Percentiles rank a stretch among this genome's conserved stretches.
These are phyloP conservation scores for Epichloe glyceriae DNA, from an alignment of 2,329 filamentous ascomycete genomes.

Conservation along the genomic window DNA sequence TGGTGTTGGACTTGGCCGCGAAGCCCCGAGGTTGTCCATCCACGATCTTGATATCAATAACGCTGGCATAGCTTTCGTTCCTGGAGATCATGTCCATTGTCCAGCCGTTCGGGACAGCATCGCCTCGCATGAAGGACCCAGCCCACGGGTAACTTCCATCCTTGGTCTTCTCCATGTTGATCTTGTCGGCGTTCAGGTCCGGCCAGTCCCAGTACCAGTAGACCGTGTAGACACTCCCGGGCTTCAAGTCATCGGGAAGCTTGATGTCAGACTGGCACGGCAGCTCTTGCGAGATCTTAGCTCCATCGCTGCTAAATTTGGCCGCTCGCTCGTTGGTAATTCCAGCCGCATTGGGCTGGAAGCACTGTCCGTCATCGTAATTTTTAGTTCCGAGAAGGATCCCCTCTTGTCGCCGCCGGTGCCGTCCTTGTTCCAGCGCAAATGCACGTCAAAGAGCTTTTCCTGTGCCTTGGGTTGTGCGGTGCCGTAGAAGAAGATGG, in stretches of 20 bases:
- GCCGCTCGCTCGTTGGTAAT: conserved; percentile 48
- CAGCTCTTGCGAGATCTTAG: conserved; percentile 44
- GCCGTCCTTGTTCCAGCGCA: conserved; percentile 66
- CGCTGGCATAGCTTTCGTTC: conserved; percentile 30
- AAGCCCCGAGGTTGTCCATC: conserved; percentile 12
- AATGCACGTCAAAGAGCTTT: conserved; percentile 51
- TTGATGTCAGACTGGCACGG: conserved; percentile 73
- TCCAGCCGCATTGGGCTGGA: conserved; percentile 53
- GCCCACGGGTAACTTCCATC: conserved; percentile 30
- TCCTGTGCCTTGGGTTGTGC: conserved; percentile 39
- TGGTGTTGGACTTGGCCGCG: conserved; percentile 11
- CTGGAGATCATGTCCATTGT: conserved; percentile 19
- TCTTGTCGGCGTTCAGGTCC: conserved; percentile 34
- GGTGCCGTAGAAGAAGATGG: conserved; percentile 65
- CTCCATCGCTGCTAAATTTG: conserved; percentile 39
- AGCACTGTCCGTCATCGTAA: conserved; percentile 87
- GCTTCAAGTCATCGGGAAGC: conserved; percentile 53
- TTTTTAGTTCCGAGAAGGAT: conserved; percentile 62
- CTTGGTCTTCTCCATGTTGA: conserved; percentile 25
- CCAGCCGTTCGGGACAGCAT: conserved; percentile 24
- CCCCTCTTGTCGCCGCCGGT: conserved; percentile 71
- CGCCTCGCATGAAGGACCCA: conserved; percentile 26
- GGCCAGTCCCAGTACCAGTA: conserved; percentile 99
- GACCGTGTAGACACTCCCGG: conserved; percentile 58
- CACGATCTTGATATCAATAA: conserved; percentile 27